Percentiles rank a stretch among this genome's conserved stretches.
Conservation (phyloP, 179 eudicot genomes). For the Silene coronaria region DNA sequence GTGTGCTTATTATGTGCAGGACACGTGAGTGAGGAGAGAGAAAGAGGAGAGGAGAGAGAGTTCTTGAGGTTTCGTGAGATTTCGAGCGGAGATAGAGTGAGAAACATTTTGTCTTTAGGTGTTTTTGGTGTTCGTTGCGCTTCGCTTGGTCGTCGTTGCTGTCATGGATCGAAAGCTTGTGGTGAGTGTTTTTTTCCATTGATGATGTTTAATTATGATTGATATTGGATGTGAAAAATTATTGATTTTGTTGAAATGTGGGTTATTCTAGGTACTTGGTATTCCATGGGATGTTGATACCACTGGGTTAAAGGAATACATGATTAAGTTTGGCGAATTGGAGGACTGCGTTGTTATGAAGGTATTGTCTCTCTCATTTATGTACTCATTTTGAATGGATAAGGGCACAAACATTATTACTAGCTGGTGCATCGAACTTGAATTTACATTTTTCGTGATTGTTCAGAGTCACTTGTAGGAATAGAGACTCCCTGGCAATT, state of each 20-base stretch:
- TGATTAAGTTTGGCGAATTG: slow-evolving; percentile 85
- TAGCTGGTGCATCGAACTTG: background rate
- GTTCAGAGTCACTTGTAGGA: background rate
- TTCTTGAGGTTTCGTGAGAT: slow-evolving; percentile 24
- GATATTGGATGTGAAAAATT: background rate
- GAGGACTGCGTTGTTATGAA: slow-evolving; percentile 98
- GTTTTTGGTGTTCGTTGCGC: slow-evolving; percentile 1
- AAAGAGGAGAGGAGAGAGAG: slow-evolving; percentile 31
- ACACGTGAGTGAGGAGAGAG: slow-evolving; percentile 60
- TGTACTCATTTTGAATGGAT: background rate
- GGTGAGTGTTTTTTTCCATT: slow-evolving; percentile 38
- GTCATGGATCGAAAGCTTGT: slow-evolving; percentile 80
- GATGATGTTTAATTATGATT: background rate
- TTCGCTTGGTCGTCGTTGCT: background rate
- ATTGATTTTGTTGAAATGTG: slow-evolving; percentile 7
- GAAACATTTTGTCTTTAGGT: slow-evolving; percentile 16
- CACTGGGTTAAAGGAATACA: slow-evolving; percentile 83
- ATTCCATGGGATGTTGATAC: slow-evolving; percentile 97
- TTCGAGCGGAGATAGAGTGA: slow-evolving; percentile 17
- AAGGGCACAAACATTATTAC: background rate
- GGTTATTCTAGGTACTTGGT: slow-evolving; percentile 63
- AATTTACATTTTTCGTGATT: background rate
- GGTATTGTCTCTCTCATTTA: slow-evolving; percentile 15
- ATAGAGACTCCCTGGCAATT: background rate
- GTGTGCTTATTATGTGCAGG: slow-evolving; percentile 92